A percentile compares a stretch with the other conserved stretches of the same genome.
Evolutionary conservation across 2,329 filamentous ascomycete genomes (phyloP).

Genomic region (Apiospora saccharicola): DNA sequence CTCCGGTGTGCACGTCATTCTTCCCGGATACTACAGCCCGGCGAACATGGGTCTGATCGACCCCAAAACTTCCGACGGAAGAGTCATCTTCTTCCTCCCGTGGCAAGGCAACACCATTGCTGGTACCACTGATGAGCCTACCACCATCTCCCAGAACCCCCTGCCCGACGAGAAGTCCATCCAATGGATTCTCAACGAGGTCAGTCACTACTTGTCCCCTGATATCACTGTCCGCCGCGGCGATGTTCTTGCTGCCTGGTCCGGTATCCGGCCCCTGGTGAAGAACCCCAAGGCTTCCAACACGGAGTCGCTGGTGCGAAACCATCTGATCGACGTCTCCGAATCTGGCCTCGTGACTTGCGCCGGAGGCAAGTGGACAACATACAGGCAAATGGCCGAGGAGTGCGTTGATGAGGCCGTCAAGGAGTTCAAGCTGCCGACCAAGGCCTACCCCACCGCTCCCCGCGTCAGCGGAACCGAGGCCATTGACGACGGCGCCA

Average conservation of each 20-base stretch:
- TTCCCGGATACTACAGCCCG: conserved; percentile 87
- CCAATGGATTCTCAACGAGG: conserved; percentile 85
- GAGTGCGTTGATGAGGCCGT: conserved; percentile 86
- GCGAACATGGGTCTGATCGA: conserved; percentile 89
- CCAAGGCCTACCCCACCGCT: conserved; percentile 63
- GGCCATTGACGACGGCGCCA: conserved; percentile 73
- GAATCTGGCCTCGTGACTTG: conserved; percentile 82
- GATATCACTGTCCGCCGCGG: conserved; percentile 85
- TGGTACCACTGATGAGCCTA: conserved; percentile 84
- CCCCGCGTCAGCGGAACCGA: conserved; percentile 75
- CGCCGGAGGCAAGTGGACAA: conserved; percentile 92
- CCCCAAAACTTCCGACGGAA: conserved; percentile 83
- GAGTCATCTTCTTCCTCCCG: conserved; percentile 91
- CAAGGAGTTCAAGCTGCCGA: conserved; percentile 68
- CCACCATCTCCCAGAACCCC: conserved; percentile 75
- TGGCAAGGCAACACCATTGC: conserved; percentile 95
- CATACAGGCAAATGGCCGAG: conserved; percentile 92
- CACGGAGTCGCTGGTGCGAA: conserved; percentile 86
- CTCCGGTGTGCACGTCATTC: conserved; percentile 85
- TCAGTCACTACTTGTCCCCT: conserved; percentile 81
- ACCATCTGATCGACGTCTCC: conserved; percentile 84
- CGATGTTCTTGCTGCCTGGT: conserved; percentile 91
- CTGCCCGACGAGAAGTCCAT: conserved; percentile 84
- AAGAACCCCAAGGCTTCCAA: conserved; percentile 86
- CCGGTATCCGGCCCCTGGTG: conserved; percentile 85